Percentiles rank a stretch among this genome's conserved stretches.
Conservation (phyloP, 768 basidiomycete genomes). For the Cystofilobasidium ferigula region DNA sequence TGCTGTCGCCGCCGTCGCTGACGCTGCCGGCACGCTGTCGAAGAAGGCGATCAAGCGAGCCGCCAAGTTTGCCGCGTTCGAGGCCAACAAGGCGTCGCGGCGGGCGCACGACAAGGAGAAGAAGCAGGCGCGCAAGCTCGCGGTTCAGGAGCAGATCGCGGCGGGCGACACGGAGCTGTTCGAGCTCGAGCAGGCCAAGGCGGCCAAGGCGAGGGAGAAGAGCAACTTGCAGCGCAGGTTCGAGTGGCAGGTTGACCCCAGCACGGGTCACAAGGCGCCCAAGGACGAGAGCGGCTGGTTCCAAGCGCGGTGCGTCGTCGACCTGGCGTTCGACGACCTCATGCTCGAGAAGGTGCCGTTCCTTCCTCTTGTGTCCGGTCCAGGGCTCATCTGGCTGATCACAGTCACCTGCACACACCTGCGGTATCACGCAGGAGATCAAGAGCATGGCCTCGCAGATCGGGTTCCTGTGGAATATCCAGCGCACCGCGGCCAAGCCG, state of each 20-base stretch:
- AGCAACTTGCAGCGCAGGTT: neutral
- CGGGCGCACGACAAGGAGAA: conserved; percentile 61
- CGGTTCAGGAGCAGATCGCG: conserved; percentile 37
- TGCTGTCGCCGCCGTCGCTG: neutral
- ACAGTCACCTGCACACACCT: neutral
- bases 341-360: conserved; percentile 46
- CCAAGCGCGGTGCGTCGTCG: conserved; percentile 44
- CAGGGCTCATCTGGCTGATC: neutral
- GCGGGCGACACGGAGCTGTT: conserved; percentile 38
- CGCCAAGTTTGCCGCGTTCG: conserved; percentile 48
- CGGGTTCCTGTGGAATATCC: conserved; percentile 80
- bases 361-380: neutral
- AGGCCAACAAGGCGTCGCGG: conserved; percentile 57
- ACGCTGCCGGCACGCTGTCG: neutral
- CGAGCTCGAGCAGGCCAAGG: conserved; percentile 33
- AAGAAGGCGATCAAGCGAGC: neutral
- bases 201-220: conserved; percentile 26
- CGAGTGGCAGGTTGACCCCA: conserved; percentile 36
- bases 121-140: conserved; percentile 53
- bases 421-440: conserved; percentile 55
- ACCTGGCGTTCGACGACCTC: conserved; percentile 81
- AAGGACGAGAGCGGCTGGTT: conserved; percentile 30
- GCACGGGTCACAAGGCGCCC: conserved; percentile 52
- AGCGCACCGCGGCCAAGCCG: conserved; percentile 58
- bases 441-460: conserved; percentile 79